These are phyloP conservation scores for Spathaspora arborariae DNA, from an alignment of 805 yeast species.

Conservation along the genomic window DNA sequence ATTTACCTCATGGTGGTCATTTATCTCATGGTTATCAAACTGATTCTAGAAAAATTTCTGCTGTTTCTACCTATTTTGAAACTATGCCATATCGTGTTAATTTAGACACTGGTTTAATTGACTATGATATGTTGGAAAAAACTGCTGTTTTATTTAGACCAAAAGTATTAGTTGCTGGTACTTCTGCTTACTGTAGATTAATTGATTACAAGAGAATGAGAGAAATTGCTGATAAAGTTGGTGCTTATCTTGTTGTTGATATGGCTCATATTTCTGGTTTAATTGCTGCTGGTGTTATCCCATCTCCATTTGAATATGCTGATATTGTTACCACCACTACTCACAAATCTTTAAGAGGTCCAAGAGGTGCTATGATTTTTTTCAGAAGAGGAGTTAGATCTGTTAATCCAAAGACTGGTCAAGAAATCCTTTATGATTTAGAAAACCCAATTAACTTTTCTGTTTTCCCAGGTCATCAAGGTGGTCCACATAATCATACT, in stretches of 20 bases:
- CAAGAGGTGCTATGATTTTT: constrained; percentile 98
- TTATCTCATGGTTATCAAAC: constrained; percentile 97
- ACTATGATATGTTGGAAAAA: constrained; percentile 81
- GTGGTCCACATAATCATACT: constrained; percentile 99
- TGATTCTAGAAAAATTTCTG: constrained; percentile 81
- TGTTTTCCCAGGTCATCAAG: constrained; percentile 99
- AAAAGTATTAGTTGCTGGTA: constrained; percentile 92
- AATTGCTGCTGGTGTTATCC: constrained; percentile 90
- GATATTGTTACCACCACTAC: constrained; percentile 98
- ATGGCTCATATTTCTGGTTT: constrained; percentile 98
- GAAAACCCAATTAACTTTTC: constrained; percentile 92
- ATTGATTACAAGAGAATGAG: constrained; percentile 89
- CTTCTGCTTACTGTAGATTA: constrained; percentile 90
- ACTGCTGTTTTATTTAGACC: constrained; percentile 89
- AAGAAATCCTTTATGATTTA: constrained; percentile 79
- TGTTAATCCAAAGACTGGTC: constrained; percentile 74
- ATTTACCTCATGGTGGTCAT: constrained; percentile 98
- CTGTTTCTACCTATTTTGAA: constrained; percentile 89
- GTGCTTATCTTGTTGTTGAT: constrained; percentile 88
- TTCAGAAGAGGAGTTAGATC: constrained; percentile 91
- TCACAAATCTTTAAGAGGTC: constrained; percentile 97
- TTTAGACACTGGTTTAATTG: constrained; percentile 83
- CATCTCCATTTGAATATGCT: constrained; percentile 88
- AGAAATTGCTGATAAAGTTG: constrained; percentile 86
- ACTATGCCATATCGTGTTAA: constrained; percentile 96